These are phyloP conservation scores for Verticillium tricorpus DNA, from an alignment of 2,329 filamentous ascomycete species.

Conservation along the genomic window DNA sequence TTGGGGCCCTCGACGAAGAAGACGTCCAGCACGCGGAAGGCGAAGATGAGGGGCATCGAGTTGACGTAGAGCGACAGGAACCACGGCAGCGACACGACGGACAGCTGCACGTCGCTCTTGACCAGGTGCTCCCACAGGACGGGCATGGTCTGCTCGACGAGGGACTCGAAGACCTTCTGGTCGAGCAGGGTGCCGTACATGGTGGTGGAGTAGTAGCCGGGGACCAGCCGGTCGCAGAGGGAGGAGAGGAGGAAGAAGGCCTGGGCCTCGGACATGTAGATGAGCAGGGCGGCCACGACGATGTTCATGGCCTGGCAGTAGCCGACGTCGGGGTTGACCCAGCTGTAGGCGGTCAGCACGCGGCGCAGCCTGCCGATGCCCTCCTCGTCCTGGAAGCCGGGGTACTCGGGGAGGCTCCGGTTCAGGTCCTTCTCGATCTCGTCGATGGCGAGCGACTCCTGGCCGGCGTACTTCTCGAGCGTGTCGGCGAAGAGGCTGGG, in stretches of 20 bases:
- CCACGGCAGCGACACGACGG: constrained; percentile 95
- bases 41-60: constrained; percentile 97
- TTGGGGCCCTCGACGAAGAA: constrained; percentile 98
- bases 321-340: constrained; percentile 91
- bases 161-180: constrained; percentile 93
- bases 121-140: constrained; percentile 97
- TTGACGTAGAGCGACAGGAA: constrained; percentile 98
- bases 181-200: constrained; percentile 98
- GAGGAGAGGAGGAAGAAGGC: constrained; percentile 92
- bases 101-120: constrained; percentile 93
- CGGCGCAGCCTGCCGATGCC: constrained; percentile 85
- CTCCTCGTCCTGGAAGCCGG: constrained; percentile 93
- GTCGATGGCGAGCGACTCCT: constrained; percentile 91
- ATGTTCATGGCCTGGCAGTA: constrained; percentile 99
- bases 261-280: constrained; percentile 96
- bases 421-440: constrained; percentile 99
- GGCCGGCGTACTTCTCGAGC: constrained; percentile 74
- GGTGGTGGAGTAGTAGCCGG: constrained; percentile 96
- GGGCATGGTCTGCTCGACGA: constrained; percentile 99
- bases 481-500: constrained; percentile 83
- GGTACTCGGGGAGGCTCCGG: constrained; percentile 92
- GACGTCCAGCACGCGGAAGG: constrained; percentile 92
- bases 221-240: constrained; percentile 86
- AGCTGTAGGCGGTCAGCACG: constrained; percentile 95
- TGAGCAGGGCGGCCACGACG: constrained; percentile 92